phyloP scores from a whole-genome alignment of 1,284 basidiomycete genomes.

The Trametes pubescens region DNA sequence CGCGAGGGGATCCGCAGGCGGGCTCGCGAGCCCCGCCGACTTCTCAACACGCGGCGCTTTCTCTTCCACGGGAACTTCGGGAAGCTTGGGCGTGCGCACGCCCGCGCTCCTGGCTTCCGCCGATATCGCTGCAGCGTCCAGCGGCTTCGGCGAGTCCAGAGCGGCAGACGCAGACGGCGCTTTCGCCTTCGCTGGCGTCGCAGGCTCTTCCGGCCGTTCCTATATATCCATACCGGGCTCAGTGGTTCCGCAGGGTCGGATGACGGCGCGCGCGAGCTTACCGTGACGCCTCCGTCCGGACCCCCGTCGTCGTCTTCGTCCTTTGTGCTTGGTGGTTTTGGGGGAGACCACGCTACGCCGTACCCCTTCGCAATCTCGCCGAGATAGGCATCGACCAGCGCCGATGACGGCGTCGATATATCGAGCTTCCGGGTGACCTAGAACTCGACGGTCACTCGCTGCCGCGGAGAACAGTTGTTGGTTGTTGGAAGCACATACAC shows the following conservation, averaged over 20 bases:
- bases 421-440: slow-evolving; percentile 80
- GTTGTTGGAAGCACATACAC: slow-evolving; percentile 59
- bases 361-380: slow-evolving; percentile 90
- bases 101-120: slow-evolving; percentile 44
- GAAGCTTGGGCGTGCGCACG: slow-evolving; percentile 49
- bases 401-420: slow-evolving; percentile 71
- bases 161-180: slow-evolving; percentile 4
- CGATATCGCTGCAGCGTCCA: slow-evolving; percentile 41
- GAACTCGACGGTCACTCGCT: not conserved
- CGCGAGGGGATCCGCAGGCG: slow-evolving; percentile 36
- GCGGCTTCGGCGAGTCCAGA: slow-evolving; percentile 34
- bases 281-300: slow-evolving; percentile 46
- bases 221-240: slow-evolving; percentile 16
- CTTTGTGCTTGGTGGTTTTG: slow-evolving; percentile 36
- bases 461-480: not conserved
- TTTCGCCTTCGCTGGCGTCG: slow-evolving; percentile 20
- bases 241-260: slow-evolving; percentile 9
- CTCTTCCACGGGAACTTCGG: slow-evolving; percentile 57
- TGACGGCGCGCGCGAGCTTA: slow-evolving; percentile 31
- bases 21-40: slow-evolving; percentile 34
- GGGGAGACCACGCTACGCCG: slow-evolving; percentile 73
- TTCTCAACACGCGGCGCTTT: slow-evolving; percentile 40
- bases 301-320: slow-evolving; percentile 41
- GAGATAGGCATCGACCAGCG: slow-evolving; percentile 89
- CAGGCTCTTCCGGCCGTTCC: slow-evolving; percentile 28